Percentiles rank a stretch among this genome's conserved stretches.
phyloP scores from a whole-genome alignment of 2,329 filamentous ascomycete species.

The Aspergillus sp. region DNA sequence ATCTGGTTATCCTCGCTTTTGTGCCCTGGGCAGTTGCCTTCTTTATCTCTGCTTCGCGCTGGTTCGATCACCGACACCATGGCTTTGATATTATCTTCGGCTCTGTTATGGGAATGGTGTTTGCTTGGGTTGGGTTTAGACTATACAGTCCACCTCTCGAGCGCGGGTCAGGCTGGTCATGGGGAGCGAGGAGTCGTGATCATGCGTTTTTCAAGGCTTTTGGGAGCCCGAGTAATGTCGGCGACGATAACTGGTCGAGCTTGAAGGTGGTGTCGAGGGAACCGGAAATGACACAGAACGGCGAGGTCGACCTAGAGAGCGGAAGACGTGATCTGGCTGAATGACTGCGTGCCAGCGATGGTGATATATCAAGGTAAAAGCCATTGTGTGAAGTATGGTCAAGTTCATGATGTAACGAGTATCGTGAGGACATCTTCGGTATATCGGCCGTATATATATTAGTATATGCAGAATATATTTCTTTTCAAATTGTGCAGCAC shows the following conservation, averaged over 20 bases:
- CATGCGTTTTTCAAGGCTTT: constrained; percentile 61
- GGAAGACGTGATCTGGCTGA: constrained; percentile 15
- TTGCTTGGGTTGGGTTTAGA: constrained; percentile 73
- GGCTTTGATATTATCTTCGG: constrained; percentile 91
- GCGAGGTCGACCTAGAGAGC: constrained; percentile 22
- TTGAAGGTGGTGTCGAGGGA: background rate
- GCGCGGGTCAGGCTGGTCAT: constrained; percentile 83
- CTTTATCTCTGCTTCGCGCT: constrained; percentile 82
- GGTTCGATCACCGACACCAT: constrained; percentile 84
- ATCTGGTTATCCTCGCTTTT: constrained; percentile 69
- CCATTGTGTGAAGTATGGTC: background rate
- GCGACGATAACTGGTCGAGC: constrained; percentile 29
- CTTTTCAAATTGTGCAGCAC: background rate
- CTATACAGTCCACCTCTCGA: constrained; percentile 82
- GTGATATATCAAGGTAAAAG: background rate
- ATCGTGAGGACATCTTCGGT: background rate
- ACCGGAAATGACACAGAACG: background rate
- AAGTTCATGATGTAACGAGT: background rate
- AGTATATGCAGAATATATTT: background rate
- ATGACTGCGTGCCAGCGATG: background rate
- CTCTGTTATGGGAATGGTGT: constrained; percentile 71
- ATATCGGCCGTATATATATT: background rate
- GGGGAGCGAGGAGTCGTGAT: constrained; percentile 72
- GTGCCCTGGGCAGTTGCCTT: constrained; percentile 72
- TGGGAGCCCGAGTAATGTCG: constrained; percentile 32